phyloP scores from a whole-genome alignment of 345 rosid species.

The Camelina laxa region DNA sequence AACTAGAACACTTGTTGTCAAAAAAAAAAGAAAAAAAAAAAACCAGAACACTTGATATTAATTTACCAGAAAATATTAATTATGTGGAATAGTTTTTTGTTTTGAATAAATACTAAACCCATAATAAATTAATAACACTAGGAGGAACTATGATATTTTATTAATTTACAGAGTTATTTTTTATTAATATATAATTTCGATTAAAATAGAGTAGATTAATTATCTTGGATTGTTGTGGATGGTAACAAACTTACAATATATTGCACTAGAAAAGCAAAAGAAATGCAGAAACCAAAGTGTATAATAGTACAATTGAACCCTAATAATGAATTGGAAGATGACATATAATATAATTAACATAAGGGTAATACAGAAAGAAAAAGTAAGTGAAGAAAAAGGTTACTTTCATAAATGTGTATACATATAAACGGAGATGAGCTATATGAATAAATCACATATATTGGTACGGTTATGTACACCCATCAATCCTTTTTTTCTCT shows the following conservation, averaged over 20 bases:
- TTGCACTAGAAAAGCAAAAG: conserved; percentile 18
- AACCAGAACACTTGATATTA: no score
- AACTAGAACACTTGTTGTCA: no score
- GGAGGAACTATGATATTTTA: no score
- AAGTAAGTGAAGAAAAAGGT: background rate
- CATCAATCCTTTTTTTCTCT: conserved; percentile 34
- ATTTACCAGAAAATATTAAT: no score
- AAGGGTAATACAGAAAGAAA: background rate
- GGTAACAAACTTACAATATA: conserved; percentile 31
- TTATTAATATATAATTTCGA: no score
- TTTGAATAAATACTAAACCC: no score
- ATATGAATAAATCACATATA: conserved; percentile 33
- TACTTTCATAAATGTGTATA: conserved; percentile 10
- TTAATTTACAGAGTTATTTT: no score
- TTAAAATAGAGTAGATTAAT: background rate
- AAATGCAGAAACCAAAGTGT: conserved; percentile 15
- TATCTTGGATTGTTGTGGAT: conserved; percentile 23
- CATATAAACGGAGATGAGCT: conserved; percentile 30
- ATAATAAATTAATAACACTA: no score
- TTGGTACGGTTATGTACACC: conserved; percentile 57
- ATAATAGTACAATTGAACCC: conserved; percentile 6
- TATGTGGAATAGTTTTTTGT: no score
- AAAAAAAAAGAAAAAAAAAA: no score
- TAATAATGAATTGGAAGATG: conserved; percentile 18
- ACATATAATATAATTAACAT: conserved; percentile 18